Evolutionary conservation across 495 filamentous ascomycete species (phyloP).

Genomic region (Penicillium samsonianum): DNA sequence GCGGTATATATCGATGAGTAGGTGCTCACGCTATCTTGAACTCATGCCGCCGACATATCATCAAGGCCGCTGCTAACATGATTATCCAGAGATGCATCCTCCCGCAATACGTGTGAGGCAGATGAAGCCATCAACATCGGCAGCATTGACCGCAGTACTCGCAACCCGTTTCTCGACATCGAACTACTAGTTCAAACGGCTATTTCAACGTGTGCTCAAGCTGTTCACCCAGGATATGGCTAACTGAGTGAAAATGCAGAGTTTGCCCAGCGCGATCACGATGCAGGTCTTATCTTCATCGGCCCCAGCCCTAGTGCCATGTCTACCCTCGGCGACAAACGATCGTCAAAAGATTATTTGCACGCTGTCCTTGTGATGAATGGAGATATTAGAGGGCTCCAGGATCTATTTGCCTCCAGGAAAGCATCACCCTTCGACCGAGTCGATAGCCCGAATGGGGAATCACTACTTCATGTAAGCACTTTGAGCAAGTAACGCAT

Average conservation of each 20-base stretch:
- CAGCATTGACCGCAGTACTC: conserved; percentile 17
- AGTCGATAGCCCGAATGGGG: too few relatives aligned
- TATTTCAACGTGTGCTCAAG: conserved; percentile 66
- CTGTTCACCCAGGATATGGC: conserved; percentile 60
- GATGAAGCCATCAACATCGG: conserved; percentile 30
- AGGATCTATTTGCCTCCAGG: too few relatives aligned
- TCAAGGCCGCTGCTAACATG: too few relatives aligned
- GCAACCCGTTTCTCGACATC: conserved; percentile 71
- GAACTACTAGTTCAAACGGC: conserved; percentile 77
- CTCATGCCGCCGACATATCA: too few relatives aligned
- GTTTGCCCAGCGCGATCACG: conserved; percentile 46
- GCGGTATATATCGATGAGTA: too few relatives aligned
- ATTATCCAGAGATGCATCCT: conserved; percentile 18
- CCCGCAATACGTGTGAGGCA: conserved; percentile 25
- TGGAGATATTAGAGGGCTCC: too few relatives aligned
- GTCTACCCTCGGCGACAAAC: conserved; percentile 51
- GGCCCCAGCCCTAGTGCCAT: conserved; percentile 52
- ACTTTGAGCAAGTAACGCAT: too few relatives aligned
- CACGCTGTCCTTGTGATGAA: too few relatives aligned
- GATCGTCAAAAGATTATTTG: conserved; percentile 40
- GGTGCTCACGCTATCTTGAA: too few relatives aligned
- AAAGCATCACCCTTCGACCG: too few relatives aligned
- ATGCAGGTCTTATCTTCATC: conserved; percentile 48
- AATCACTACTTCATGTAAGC: too few relatives aligned
- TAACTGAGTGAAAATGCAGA: conserved; percentile 56